phyloP scores from a whole-genome alignment of 148 eudicot genomes.

The Persicaria tinctoria region DNA sequence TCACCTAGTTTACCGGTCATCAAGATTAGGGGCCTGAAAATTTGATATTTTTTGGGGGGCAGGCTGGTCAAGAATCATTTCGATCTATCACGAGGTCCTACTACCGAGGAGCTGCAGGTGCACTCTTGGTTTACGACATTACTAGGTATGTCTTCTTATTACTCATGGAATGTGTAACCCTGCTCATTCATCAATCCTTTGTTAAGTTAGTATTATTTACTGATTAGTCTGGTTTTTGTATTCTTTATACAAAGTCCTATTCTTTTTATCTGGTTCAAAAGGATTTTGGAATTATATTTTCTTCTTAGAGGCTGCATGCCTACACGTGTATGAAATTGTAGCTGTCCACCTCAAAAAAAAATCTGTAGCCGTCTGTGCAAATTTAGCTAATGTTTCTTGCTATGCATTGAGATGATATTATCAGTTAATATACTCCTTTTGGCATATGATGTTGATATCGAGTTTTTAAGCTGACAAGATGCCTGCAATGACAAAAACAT shows the following conservation, averaged over 20 bases:
- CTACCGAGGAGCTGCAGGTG: slow-evolving; percentile 62
- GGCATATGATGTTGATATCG: too few species aligned
- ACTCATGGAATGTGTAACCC: neutral
- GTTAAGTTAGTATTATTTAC: neutral
- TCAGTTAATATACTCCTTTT: neutral
- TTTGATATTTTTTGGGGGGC: neutral
- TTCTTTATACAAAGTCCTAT: neutral
- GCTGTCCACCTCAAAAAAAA: too few species aligned
- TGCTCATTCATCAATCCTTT: neutral
- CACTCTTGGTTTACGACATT: slow-evolving; percentile 54
- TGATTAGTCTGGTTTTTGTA: neutral
- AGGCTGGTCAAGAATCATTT: slow-evolving; percentile 65
- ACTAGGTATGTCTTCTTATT: slow-evolving; percentile 32
- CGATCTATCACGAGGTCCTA: slow-evolving; percentile 57
- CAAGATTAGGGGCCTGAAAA: neutral
- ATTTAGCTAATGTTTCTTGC: neutral
- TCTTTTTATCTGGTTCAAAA: neutral
- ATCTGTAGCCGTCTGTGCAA: neutral
- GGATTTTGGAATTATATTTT: neutral
- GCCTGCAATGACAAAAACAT: too few species aligned
- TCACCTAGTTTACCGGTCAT: neutral
- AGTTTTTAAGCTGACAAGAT: too few species aligned
- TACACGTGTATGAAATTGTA: too few species aligned
- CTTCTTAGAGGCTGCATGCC: neutral
- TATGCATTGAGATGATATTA: neutral